phyloP scores from a whole-genome alignment of 768 basidiomycete genomes.

The Lactarius sp. region DNA sequence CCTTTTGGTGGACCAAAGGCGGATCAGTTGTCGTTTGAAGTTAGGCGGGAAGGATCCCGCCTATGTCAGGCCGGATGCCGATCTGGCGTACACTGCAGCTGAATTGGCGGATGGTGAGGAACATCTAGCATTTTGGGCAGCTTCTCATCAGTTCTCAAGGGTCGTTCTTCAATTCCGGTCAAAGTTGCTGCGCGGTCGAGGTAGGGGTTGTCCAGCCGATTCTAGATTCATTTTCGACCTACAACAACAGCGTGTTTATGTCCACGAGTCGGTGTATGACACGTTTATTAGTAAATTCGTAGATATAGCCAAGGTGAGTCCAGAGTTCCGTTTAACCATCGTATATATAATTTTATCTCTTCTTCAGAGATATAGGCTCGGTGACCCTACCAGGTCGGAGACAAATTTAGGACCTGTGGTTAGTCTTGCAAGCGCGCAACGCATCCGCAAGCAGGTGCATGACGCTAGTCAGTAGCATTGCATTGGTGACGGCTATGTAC shows the following conservation, averaged over 20 bases:
- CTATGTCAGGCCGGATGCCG: conserved; percentile 84
- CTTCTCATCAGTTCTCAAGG: conserved; percentile 40
- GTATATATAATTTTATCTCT: not conserved
- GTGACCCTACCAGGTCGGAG: conserved; percentile 69
- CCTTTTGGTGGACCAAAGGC: not conserved
- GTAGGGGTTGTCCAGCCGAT: conserved; percentile 32
- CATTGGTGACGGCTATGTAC: not conserved
- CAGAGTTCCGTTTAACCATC: not conserved
- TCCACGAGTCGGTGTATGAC: conserved; percentile 80
- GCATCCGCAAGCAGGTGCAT: conserved; percentile 79
- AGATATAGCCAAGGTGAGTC: conserved; percentile 61
- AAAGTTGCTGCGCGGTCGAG: conserved; percentile 94
- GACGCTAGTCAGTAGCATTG: conserved; percentile 62
- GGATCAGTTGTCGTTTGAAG: conserved; percentile 36
- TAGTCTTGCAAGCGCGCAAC: conserved; percentile 76
- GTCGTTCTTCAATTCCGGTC: conserved; percentile 95
- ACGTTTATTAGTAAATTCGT: conserved; percentile 71
- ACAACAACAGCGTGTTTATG: conserved; percentile 74
- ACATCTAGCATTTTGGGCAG: not conserved
- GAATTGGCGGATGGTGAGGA: conserved; percentile 85
- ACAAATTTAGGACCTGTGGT: conserved; percentile 93
- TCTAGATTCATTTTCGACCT: not conserved
- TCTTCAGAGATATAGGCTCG: conserved; percentile 70
- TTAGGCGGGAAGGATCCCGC: conserved; percentile 98
- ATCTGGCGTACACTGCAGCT: conserved; percentile 73